Conservation (phyloP, 2,329 filamentous ascomycete genomes). For the Nigrograna mackinnonii region DNA sequence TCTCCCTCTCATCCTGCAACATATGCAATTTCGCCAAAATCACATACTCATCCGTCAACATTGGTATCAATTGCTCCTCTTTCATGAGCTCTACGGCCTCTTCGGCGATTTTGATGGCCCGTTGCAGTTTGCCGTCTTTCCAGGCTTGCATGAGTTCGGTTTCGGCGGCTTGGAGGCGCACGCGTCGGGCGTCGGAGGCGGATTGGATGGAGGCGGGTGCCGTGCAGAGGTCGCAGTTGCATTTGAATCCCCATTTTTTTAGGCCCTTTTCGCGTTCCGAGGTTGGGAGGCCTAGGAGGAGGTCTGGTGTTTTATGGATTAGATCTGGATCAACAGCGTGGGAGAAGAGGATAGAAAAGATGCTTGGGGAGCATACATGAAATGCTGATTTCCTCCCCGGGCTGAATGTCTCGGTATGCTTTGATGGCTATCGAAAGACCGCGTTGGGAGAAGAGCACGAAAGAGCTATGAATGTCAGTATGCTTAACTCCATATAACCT, state of each 20-base stretch:
- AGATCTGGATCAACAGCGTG: not conserved
- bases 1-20: slow-evolving; percentile 9
- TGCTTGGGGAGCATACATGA: slow-evolving; percentile 15
- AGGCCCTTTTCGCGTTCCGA: slow-evolving; percentile 9
- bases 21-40: slow-evolving; percentile 18
- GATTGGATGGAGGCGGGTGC: slow-evolving; percentile 1
- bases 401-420: slow-evolving; percentile 21
- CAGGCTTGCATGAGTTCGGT: slow-evolving; percentile 10
- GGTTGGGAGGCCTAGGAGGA: slow-evolving; percentile 18
- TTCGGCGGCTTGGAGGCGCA: slow-evolving; percentile 10
- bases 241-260: slow-evolving; percentile 25
- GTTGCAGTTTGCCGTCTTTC: slow-evolving; percentile 1
- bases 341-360: not conserved
- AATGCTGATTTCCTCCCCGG: slow-evolving; percentile 27
- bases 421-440: slow-evolving; percentile 23
- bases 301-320: slow-evolving; percentile 7
- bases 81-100: slow-evolving; percentile 16
- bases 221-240: slow-evolving; percentile 21
- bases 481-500: not conserved
- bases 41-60: slow-evolving; percentile 20
- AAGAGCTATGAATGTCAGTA: slow-evolving; percentile 14
- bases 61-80: slow-evolving; percentile 15
- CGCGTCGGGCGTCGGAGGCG: slow-evolving; percentile 19
- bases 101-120: slow-evolving; percentile 14
- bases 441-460: slow-evolving; percentile 24